Percentiles rank a stretch among this genome's conserved stretches.
Conservation (phyloP, 2,329 filamentous ascomycete species). For the Calonectria montana region DNA sequence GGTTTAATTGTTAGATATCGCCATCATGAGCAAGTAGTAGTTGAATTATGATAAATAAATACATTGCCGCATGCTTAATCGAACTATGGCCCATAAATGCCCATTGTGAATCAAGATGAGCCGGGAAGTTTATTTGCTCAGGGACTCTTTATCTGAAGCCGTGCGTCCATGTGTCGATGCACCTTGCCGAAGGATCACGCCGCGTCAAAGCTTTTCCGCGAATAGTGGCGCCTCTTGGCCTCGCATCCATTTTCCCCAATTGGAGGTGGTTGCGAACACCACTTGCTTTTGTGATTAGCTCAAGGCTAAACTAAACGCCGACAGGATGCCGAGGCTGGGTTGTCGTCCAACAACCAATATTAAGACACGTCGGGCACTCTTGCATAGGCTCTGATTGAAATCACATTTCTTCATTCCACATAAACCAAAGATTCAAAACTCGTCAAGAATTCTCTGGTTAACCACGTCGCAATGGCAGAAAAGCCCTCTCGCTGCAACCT, state of each 20-base stretch:
- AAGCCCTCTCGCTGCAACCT: neutral
- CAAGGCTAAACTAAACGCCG: no score
- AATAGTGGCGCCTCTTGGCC: neutral
- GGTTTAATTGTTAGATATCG: neutral
- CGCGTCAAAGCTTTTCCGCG: neutral
- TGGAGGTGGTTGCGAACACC: no score
- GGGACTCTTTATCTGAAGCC: neutral
- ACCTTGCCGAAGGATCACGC: neutral
- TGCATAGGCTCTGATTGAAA: no score
- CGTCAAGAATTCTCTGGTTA: no score
- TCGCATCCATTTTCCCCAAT: no score
- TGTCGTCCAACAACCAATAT: no score
- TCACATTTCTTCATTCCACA: no score
- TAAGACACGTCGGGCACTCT: no score
- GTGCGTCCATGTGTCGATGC: neutral
- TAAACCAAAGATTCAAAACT: no score
- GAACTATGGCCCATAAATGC: neutral
- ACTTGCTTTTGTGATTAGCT: no score
- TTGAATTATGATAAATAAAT: neutral
- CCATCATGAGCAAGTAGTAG: no score
- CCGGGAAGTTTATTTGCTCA: neutral
- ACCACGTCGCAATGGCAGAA: conserved; percentile 12
- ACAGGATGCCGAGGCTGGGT: no score
- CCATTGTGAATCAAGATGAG: neutral
- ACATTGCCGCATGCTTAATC: neutral